Evolutionary conservation across 805 yeast species (phyloP).

Genomic region (Candida coquimbonensis): DNA sequence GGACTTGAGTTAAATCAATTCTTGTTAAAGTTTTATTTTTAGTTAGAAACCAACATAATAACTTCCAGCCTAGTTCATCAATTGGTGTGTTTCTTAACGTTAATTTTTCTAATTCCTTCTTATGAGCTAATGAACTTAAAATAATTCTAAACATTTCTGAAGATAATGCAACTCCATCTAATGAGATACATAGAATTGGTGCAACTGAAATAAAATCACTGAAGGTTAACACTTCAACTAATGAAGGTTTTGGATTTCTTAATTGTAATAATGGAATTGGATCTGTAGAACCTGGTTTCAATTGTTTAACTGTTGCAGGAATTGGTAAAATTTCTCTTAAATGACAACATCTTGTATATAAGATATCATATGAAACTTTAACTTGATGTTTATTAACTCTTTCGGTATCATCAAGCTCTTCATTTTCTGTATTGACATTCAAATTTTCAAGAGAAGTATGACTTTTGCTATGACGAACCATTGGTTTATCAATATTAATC

Average conservation of each 20-base stretch:
- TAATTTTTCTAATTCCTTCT: conserved; percentile 57
- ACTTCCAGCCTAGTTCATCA: conserved; percentile 71
- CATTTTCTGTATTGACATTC: not conserved
- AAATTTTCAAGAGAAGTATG: conserved; percentile 21
- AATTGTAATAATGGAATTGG: conserved; percentile 74
- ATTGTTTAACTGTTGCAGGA: conserved; percentile 79
- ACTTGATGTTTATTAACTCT: conserved; percentile 21
- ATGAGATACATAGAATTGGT: conserved; percentile 66
- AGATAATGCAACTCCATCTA: conserved; percentile 75
- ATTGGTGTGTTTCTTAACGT: conserved; percentile 76
- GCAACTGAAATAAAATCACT: conserved; percentile 84
- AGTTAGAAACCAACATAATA: conserved; percentile 70
- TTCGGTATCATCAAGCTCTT: conserved; percentile 12
- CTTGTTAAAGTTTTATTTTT: conserved; percentile 50
- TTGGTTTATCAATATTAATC: conserved; percentile 37
- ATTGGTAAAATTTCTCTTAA: conserved; percentile 87
- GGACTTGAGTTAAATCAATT: conserved; percentile 58
- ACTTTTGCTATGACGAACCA: conserved; percentile 31
- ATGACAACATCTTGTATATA: conserved; percentile 91
- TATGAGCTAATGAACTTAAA: conserved; percentile 57
- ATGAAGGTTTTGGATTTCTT: conserved; percentile 80
- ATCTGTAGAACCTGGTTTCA: conserved; percentile 66
- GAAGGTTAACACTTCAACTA: conserved; percentile 80
- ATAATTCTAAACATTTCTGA: conserved; percentile 69
- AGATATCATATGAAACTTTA: conserved; percentile 49